phyloP scores from a whole-genome alignment of 306 rosid genomes.

The Cicer arietinum region DNA sequence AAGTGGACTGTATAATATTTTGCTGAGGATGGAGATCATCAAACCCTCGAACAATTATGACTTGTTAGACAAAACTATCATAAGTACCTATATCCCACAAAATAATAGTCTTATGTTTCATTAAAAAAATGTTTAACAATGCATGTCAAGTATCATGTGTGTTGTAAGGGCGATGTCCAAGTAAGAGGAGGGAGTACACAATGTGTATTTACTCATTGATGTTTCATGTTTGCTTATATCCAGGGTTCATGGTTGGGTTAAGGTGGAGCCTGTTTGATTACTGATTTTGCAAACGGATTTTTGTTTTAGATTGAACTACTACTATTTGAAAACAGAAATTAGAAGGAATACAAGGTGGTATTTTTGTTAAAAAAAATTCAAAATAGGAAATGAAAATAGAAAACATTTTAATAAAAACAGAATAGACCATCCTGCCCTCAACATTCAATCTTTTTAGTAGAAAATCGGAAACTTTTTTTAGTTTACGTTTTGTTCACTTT shows the following conservation, averaged over 20 bases:
- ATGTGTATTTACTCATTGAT: not conserved
- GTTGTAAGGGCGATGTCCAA: not conserved
- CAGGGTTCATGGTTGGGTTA: constrained; percentile 16
- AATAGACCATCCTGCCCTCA: not conserved
- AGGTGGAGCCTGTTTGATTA: constrained; percentile 7
- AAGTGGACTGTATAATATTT: too few species aligned
- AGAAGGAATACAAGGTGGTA: not conserved
- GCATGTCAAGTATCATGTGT: not conserved
- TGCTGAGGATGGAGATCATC: too few species aligned
- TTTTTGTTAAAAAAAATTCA: not conserved
- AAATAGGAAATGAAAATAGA: not conserved
- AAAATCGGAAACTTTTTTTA: not conserved
- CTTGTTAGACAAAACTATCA: not conserved
- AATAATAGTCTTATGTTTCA: not conserved
- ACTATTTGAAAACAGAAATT: constrained; percentile 10
- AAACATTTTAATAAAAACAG: not conserved
- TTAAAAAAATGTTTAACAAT: not conserved
- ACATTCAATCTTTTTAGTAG: not conserved
- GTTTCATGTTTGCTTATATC: constrained; percentile 22
- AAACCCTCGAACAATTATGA: not conserved
- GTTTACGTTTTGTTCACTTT: not conserved
- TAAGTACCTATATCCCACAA: not conserved
- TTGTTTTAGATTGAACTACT: not conserved
- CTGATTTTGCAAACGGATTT: not conserved
- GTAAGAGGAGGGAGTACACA: not conserved